phyloP scores from a whole-genome alignment of 164 flowering plant genomes.

The Vitis labrusca region DNA sequence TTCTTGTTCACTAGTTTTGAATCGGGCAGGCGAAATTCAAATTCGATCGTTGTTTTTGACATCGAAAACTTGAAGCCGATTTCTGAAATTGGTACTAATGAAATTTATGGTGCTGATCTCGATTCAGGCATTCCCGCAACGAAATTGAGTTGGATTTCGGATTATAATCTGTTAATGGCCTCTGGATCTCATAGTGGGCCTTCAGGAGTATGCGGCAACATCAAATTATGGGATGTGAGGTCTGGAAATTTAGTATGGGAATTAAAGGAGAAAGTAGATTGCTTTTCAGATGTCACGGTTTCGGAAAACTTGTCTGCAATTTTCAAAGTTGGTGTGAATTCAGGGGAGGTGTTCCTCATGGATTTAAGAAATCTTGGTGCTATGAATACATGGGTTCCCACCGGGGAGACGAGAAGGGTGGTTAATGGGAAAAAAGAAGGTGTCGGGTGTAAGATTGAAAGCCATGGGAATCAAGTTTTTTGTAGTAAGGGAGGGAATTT shows the following conservation, averaged over 20 bases:
- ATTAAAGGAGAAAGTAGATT: conserved; percentile 65
- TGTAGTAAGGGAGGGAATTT: conserved; percentile 72
- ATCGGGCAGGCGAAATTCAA: conserved; percentile 81
- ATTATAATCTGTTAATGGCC: conserved; percentile 64
- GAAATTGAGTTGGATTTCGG: conserved; percentile 72
- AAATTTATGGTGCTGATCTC: conserved; percentile 79
- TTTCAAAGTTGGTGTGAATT: conserved; percentile 83
- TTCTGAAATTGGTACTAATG: conserved; percentile 65
- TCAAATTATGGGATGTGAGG: conserved; percentile 81
- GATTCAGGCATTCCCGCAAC: conserved; percentile 80
- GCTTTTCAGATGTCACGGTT: conserved; percentile 81
- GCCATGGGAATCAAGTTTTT: conserved; percentile 80
- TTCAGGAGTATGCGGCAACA: conserved; percentile 71
- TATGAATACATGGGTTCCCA: conserved; percentile 60
- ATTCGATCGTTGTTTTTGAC: conserved; percentile 82
- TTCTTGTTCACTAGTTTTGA: conserved; percentile 81
- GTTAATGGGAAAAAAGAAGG: conserved; percentile 77
- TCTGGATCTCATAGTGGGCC: conserved; percentile 88
- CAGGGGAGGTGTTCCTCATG: conserved; percentile 66
- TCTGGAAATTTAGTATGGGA: conserved; percentile 65
- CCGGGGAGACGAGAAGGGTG: conserved; percentile 56
- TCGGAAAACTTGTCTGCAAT: conserved; percentile 50
- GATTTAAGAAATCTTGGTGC: conserved; percentile 72
- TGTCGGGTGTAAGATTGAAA: conserved; percentile 60
- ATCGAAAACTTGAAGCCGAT: conserved; percentile 46